Evolutionary conservation across 208 protist species (phyloP), one percentile per base, ranked within the genome.

Genomic region (Crithidia thermophila): DNA sequence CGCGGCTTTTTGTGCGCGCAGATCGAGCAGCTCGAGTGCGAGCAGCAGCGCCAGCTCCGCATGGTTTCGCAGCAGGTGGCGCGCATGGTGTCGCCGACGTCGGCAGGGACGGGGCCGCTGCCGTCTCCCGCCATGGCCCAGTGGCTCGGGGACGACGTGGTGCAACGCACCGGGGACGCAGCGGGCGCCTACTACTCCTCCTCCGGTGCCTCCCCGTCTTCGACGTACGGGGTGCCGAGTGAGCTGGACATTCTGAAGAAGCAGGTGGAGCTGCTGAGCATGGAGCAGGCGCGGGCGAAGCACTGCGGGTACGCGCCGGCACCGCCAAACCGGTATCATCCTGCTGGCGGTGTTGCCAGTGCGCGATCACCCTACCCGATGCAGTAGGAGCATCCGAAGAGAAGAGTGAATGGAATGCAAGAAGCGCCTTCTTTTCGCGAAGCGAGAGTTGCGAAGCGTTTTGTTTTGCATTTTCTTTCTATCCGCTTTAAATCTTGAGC

Each of bases 231-330:
- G 21, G 67, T 75, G 16, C 68, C 75, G 10, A 77, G 67, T 49
- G 81, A 87, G 40, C 53, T 84, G 53, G 77, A 87, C 57, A 75
- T 81, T 18, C 45, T 87, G 27, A 76, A 74, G 59, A 87, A 84
- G 61, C 56, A 73, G 31, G 75, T 87, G 56, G 77, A 87, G 45
- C 62, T 87, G 58, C 68, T 87, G 7, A 65, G 52, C 4, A 79
- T 87, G 77, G 81, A 87, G 56, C 67, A 79, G 59, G 66, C 64
- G 14, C 77, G 81, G 2, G 70, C 68, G n/a, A 67, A 72, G 46
- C 46, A 51, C 43, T 42, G 62, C 7, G 58, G 37, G 28, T 66
- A 62, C 56, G 42, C 56, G 31, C 34, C 53, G 3, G 21, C 31
- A 16, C 40, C 37, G 0, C 53, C 37, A 40, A 37, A 8, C 14